These are phyloP conservation scores for Papilionanthe hybrid DNA, from an alignment of 116 monocot genomes.

Conservation along the genomic window DNA sequence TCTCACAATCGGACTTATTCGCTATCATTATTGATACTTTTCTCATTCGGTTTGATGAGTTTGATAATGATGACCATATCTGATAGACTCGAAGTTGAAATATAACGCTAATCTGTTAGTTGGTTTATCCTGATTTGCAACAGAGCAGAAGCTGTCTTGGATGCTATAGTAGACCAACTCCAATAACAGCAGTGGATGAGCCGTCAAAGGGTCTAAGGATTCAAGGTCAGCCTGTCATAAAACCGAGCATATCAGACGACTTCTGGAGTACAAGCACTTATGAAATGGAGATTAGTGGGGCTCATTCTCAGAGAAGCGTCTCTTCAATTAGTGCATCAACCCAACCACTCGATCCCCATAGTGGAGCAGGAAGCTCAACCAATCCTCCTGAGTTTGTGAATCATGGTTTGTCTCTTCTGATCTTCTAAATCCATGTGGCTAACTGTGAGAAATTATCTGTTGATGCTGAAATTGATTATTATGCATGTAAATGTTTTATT, in stretches of 20 bases:
- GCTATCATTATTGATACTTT: no score
- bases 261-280: constrained; percentile 84
- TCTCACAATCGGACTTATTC: no score
- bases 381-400: constrained; percentile 70
- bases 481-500: no score
- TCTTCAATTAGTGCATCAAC: constrained; percentile 73
- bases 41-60: no score
- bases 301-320: constrained; percentile 75
- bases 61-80: no score
- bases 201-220: constrained; percentile 78
- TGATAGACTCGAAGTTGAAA: background rate
- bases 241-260: constrained; percentile 52
- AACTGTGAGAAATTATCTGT: no score
- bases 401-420: constrained; percentile 43
- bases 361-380: constrained; percentile 39
- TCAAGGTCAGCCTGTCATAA: constrained; percentile 60
- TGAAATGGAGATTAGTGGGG: constrained; percentile 85
- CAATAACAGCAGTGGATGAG: constrained; percentile 75
- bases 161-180: constrained; percentile 66
- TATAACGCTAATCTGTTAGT: constrained; percentile 7
- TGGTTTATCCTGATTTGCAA: constrained; percentile 52
- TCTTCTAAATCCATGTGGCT: no score
- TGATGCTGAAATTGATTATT: no score
- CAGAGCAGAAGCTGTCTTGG: constrained; percentile 98
- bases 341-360: constrained; percentile 39